Evolutionary conservation across 495 filamentous ascomycete species (phyloP), one percentile per base, ranked within the genome.

Genomic region (Penicillium daleae): DNA sequence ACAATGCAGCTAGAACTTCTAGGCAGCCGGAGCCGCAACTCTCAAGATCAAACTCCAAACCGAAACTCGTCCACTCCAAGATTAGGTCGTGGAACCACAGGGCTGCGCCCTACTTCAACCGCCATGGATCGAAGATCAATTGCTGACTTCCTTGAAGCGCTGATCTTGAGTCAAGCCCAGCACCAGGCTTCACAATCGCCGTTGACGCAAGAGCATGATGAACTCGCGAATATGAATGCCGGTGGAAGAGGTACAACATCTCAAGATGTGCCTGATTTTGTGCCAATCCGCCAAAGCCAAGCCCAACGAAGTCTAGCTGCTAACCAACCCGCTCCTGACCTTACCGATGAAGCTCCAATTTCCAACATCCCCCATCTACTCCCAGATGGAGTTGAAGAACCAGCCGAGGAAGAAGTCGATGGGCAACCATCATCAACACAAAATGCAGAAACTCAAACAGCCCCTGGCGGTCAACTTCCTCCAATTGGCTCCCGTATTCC

Each of bases 1-100:
- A 81, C 80, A 5, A 82, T 81, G 80, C 78, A 82, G 51, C 57
- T 82, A 24, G 79, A 80, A 49, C 62, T 82, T 2, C 55, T 80
- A 35, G 70, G 69, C 3, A 79, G 75, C 57, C 78, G 67, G 4
- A 78, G 68, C 52, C 78, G 66, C 31, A 73, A 64, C 24, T n/a
- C 63, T 3, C 72, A 71, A 42, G 60, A 61, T 40, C 63, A 64
- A 12, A 51, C 56, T 10, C 39, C 56, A 13, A 37, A 33, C 24
- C 59, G 50, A n/a, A 52, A 60, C 22, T 64, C 70, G 49, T 27
- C 55, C 8, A 59, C 65, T 62, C 56, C 71, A 12, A 49, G 64
- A 54, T n/a, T 60, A 15, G 63, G 59, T 26, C 65, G 50, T 57
- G 63, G 69, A 19, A 21, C 51, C 56, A 52, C 62, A 12, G 66